Conservation (phyloP, 1,139 yeast genomes). For the Tardiomyces blankii region DNA sequence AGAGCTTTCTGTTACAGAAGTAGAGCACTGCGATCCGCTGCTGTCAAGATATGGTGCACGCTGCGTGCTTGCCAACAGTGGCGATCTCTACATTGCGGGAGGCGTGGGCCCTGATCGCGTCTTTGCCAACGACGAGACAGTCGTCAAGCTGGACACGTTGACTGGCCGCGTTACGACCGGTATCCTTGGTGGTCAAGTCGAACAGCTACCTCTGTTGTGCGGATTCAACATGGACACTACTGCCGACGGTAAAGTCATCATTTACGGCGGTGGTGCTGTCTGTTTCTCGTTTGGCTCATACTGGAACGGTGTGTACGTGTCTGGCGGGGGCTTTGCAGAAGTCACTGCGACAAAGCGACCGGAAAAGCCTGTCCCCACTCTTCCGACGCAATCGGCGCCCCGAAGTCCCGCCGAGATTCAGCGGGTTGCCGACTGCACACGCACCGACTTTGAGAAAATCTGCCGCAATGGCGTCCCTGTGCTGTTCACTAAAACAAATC, state of each 20-base stretch:
- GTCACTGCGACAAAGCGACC: not conserved
- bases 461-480: conserved; percentile 11
- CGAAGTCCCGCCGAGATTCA: not conserved
- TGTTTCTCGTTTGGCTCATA: conserved; percentile 77
- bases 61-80: not conserved
- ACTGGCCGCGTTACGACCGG: not conserved
- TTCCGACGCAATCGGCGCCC: not conserved
- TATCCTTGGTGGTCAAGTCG: not conserved
- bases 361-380: not conserved
- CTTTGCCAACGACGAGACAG: not conserved
- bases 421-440: not conserved
- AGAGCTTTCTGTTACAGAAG: not conserved
- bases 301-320: conserved; percentile 33
- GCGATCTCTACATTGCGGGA: not conserved
- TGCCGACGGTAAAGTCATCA: conserved; percentile 16
- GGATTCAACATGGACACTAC: conserved; percentile 38
- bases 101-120: not conserved
- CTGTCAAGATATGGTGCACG: not conserved
- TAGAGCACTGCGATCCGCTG: not conserved
- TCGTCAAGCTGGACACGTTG: not conserved
- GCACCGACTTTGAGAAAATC: conserved; percentile 3
- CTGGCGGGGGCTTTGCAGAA: not conserved
- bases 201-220: conserved; percentile 41
- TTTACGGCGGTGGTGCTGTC: conserved; percentile 70
- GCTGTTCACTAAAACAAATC: conserved; percentile 11